Conservation (phyloP, 2,329 filamentous ascomycete genomes). For the Curvularia eragrostidis region DNA sequence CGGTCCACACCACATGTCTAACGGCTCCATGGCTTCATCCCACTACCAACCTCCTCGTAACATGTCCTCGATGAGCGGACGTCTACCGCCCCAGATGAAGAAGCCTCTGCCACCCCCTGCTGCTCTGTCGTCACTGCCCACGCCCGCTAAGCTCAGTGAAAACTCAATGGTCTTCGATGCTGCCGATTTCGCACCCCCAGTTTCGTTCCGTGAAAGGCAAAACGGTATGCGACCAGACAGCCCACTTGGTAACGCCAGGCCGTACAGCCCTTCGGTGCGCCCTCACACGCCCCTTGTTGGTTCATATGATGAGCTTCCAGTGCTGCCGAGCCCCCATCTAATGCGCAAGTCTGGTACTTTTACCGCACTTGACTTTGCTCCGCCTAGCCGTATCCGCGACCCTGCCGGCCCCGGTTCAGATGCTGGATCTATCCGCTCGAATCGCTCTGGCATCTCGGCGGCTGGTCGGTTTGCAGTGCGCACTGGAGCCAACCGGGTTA, state of each 20-base stretch:
- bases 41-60: constrained; percentile 50
- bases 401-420: constrained; percentile 51
- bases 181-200: constrained; percentile 85
- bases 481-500: constrained; percentile 83
- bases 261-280: constrained; percentile 77
- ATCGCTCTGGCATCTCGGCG: constrained; percentile 78
- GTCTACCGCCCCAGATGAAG: constrained; percentile 52
- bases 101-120: constrained; percentile 74
- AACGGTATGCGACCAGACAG: constrained; percentile 69
- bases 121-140: constrained; percentile 78
- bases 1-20: constrained; percentile 57
- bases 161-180: constrained; percentile 74
- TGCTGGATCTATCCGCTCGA: constrained; percentile 66
- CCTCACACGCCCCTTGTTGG: constrained; percentile 80
- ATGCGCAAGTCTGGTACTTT: constrained; percentile 81
- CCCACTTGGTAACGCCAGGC: constrained; percentile 63
- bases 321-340: constrained; percentile 83
- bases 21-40: constrained; percentile 57
- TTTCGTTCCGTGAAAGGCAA: constrained; percentile 65
- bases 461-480: constrained; percentile 74
- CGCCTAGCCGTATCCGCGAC: constrained; percentile 73
- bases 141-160: constrained; percentile 82
- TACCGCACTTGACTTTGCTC: constrained; percentile 80
- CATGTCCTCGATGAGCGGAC: constrained; percentile 52
- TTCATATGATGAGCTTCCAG: constrained; percentile 83